phyloP scores from a whole-genome alignment of 2,329 filamentous ascomycete species.

The Claviceps sp. region DNA sequence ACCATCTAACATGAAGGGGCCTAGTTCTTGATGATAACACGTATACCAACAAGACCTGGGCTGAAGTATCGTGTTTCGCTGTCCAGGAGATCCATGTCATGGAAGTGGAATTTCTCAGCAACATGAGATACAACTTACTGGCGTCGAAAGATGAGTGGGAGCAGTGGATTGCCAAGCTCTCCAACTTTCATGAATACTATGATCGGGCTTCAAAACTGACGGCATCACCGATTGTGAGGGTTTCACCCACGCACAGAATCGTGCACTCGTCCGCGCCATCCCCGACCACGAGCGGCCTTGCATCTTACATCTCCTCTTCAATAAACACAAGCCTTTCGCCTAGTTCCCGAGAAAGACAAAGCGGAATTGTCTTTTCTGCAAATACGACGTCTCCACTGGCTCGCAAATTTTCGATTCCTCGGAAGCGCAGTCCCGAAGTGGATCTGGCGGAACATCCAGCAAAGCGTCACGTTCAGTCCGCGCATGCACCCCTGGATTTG shows the following conservation, averaged over 20 bases:
- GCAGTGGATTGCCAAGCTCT: conserved; percentile 71
- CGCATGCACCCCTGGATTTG: conserved; percentile 7
- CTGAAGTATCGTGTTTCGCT: conserved; percentile 87
- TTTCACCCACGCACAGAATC: conserved; percentile 25
- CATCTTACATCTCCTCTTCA: conserved; percentile 23
- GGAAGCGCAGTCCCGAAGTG: conserved; percentile 39
- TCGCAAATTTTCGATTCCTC: conserved; percentile 29
- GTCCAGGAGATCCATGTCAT: conserved; percentile 96
- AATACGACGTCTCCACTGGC: conserved; percentile 35
- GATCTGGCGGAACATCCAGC: conserved; percentile 40
- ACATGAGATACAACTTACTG: conserved; percentile 89
- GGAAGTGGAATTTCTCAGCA: conserved; percentile 99
- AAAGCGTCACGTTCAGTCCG: conserved; percentile 30
- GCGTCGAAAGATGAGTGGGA: conserved; percentile 79
- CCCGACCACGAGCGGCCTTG: conserved; percentile 27
- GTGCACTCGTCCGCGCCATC: conserved; percentile 36
- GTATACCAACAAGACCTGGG: conserved; percentile 99
- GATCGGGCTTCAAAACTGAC: conserved; percentile 46
- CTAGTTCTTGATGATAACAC: conserved; percentile 95
- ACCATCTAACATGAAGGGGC: not conserved
- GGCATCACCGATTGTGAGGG: conserved; percentile 26
- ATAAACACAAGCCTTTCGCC: conserved; percentile 27
- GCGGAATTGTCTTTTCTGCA: conserved; percentile 26
- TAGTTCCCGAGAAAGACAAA: conserved; percentile 21
- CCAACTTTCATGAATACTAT: conserved; percentile 73